Percentiles rank a stretch among this genome's conserved stretches.
Conservation (phyloP, 768 basidiomycete species). For the Macrolepiota dolichaula region DNA sequence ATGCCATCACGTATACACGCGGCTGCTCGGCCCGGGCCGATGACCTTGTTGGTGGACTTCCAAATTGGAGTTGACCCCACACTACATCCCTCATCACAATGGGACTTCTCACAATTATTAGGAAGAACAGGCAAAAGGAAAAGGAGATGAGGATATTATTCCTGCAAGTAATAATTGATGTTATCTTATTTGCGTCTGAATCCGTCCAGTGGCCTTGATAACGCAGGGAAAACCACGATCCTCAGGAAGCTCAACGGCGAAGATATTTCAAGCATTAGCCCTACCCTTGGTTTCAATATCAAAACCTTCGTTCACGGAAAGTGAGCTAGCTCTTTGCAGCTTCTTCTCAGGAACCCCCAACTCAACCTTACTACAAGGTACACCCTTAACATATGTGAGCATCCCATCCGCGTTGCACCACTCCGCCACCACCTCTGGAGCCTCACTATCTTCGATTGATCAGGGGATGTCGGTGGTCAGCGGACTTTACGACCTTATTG, state of each 20-base stretch:
- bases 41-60: neutral
- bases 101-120: constrained; percentile 95
- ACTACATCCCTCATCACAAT: constrained; percentile 34
- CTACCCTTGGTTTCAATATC: constrained; percentile 98
- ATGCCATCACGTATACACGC: neutral
- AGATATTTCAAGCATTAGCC: constrained; percentile 83
- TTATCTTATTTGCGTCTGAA: constrained; percentile 12
- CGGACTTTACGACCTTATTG: constrained; percentile 95
- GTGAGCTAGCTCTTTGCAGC: constrained; percentile 43
- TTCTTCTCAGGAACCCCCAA: constrained; percentile 16
- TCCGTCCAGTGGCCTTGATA: constrained; percentile 81
- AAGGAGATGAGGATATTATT: constrained; percentile 96
- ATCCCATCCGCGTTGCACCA: neutral
- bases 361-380: constrained; percentile 42
- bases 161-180: constrained; percentile 48
- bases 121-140: constrained; percentile 94
- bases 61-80: neutral
- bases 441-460: constrained; percentile 17
- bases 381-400: constrained; percentile 76
- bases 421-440: constrained; percentile 13
- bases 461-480: constrained; percentile 99
- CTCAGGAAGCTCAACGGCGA: constrained; percentile 93
- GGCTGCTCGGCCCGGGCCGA: constrained; percentile 2
- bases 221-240: constrained; percentile 98
- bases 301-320: constrained; percentile 91